Evolutionary conservation across 2,329 filamentous ascomycete genomes (phyloP), one percentile per base, ranked within the genome.

Genomic region (Clarireedia monteithiana): DNA sequence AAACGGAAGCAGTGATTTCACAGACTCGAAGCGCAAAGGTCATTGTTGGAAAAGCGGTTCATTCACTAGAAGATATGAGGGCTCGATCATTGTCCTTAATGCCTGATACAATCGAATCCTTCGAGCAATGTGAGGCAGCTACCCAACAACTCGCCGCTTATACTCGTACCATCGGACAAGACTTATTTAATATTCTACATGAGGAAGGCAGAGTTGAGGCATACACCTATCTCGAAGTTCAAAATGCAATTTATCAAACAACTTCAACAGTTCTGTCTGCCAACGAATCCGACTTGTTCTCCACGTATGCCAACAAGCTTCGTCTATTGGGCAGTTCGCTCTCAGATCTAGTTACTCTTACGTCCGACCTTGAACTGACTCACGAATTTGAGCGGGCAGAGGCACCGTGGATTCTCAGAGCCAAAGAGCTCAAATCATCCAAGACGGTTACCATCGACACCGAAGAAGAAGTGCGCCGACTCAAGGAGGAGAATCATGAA

Each of bases 11-110:
- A 15, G 81, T 91, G 54, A 80, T 91, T 58, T 83, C 82, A 14
- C 85, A 91, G 66, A 88, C 88, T 6, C 82, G 91, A 58, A 91
- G 88, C 67, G 81, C 86, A 55, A 96, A 95, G 76, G 88, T 96
- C 36, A 79, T 92, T 49, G 83, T 88, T 48, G 82, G 85, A 55
- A 95, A 95, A 74, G 82, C 88, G 5, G 80, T 89, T 44, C 83
- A 87, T 52, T 83, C 88, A 17, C 74, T 96, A 12, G 83, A 89
- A 58, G 91, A 96, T 56, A 79, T 95, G 54, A 85, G 85, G 69
- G 78, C 82, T 3, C 78, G 91, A 50, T 91, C 86, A 6, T 75
- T 96, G 51, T 87, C 88, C 17, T 76, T 95, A 40, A 78, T 82
- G 27, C 80, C 82, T 3, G 84, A 89, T 38, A 86, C 84, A 1